These are phyloP conservation scores for Lactifluus pinguis DNA, from an alignment of 768 basidiomycete species.

Conservation along the genomic window DNA sequence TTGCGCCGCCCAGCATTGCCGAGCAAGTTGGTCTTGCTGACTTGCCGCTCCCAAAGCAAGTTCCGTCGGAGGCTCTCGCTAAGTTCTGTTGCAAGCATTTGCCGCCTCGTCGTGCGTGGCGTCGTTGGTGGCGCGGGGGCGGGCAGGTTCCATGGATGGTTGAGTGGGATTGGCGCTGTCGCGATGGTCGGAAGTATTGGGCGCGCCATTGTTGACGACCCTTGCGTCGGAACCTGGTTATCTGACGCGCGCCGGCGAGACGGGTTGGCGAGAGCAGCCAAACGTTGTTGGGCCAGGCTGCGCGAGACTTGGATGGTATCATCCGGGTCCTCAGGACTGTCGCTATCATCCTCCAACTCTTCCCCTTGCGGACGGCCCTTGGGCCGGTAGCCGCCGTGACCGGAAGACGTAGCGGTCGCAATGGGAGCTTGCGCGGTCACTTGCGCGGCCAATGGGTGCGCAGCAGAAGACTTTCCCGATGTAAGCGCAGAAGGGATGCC, in stretches of 20 bases:
- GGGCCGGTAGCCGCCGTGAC: slow-evolving; percentile 42
- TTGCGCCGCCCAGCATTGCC: slow-evolving; percentile 27
- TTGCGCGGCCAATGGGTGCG: slow-evolving; percentile 46
- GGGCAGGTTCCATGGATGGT: slow-evolving; percentile 67
- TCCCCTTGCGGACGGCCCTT: slow-evolving; percentile 54
- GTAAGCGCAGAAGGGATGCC: slow-evolving; percentile 25
- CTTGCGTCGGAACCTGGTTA: slow-evolving; percentile 15
- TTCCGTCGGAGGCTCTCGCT: slow-evolving; percentile 77
- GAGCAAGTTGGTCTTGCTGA: slow-evolving; percentile 43
- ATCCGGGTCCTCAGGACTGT: slow-evolving; percentile 44
- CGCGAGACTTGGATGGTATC: slow-evolving; percentile 48
- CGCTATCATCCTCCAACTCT: slow-evolving; percentile 58
- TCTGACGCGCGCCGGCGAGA: slow-evolving; percentile 34
- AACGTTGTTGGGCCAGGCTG: slow-evolving; percentile 60
- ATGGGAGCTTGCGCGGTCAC: slow-evolving; percentile 32
- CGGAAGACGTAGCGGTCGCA: background rate
- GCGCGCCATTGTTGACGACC: slow-evolving; percentile 12
- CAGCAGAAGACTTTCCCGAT: slow-evolving; percentile 49
- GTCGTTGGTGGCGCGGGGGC: slow-evolving; percentile 58
- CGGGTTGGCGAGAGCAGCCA: slow-evolving; percentile 44
- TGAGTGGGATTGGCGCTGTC: slow-evolving; percentile 49
- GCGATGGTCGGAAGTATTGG: slow-evolving; percentile 28
- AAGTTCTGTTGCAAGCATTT: slow-evolving; percentile 79
- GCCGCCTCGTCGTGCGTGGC: slow-evolving; percentile 74
- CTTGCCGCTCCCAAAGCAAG: slow-evolving; percentile 71